Percentiles rank a stretch among this genome's conserved stretches.
phyloP scores from a whole-genome alignment of 345 rosid species.

The Aethionema arabicum region DNA sequence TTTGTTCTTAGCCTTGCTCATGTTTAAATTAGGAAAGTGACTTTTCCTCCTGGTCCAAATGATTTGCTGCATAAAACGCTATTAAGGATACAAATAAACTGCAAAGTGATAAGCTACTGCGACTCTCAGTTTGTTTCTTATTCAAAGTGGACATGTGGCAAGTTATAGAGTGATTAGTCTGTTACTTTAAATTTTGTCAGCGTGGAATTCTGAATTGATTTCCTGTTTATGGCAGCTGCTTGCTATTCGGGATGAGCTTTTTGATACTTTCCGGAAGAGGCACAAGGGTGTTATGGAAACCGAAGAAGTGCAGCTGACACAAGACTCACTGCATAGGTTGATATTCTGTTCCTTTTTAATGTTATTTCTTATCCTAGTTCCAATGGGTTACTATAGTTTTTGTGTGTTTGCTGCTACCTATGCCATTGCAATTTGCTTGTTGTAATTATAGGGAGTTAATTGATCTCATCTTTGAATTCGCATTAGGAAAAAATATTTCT shows the following conservation, averaged over 20 bases:
- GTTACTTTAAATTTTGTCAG: slow-evolving; percentile 8
- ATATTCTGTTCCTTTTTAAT: slow-evolving; percentile 21
- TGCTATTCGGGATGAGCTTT: slow-evolving; percentile 89
- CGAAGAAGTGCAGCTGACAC: slow-evolving; percentile 86
- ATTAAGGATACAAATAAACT: neutral
- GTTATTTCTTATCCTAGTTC: neutral
- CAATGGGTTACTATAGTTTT: slow-evolving; percentile 8
- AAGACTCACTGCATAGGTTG: slow-evolving; percentile 81
- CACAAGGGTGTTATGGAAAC: slow-evolving; percentile 86
- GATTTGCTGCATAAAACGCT: slow-evolving; percentile 13
- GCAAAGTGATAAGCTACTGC: slow-evolving; percentile 1
- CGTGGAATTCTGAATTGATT: slow-evolving; percentile 17
- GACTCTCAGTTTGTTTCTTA: slow-evolving; percentile 13
- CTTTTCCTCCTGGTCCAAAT: slow-evolving; percentile 19
- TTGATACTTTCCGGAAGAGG: slow-evolving; percentile 92
- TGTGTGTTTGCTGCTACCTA: neutral
- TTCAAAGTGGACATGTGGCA: neutral
- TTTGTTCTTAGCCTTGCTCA: slow-evolving; percentile 38
- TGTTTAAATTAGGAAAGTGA: slow-evolving; percentile 5
- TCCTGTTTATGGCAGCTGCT: slow-evolving; percentile 54
- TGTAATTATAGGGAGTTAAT: slow-evolving; percentile 18
- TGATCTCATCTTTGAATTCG: neutral
- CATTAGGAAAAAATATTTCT: neutral
- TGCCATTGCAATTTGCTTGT: slow-evolving; percentile 5
- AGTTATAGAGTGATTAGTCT: slow-evolving; percentile 2